A percentile compares a stretch with the other conserved stretches of the same genome.
These are phyloP conservation scores for Zymoseptoria pseudotritici DNA, from an alignment of 2,329 filamentous ascomycete genomes.

Conservation along the genomic window DNA sequence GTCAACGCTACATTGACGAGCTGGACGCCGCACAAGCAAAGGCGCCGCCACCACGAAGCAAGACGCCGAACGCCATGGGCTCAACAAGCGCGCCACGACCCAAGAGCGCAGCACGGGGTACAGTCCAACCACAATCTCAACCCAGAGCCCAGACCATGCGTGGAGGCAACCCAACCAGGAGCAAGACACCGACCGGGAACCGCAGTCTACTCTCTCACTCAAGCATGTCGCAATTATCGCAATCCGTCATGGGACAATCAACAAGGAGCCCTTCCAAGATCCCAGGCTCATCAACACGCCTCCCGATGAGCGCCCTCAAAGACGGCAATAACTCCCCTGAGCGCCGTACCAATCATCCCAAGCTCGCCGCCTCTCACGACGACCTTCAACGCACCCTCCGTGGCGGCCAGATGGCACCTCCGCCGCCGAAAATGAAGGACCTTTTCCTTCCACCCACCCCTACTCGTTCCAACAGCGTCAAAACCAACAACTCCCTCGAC, in stretches of 20 bases:
- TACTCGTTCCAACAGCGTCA: constrained; percentile 33
- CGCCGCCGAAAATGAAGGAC: constrained; percentile 90
- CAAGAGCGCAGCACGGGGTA: constrained; percentile 22
- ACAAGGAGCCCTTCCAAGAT: constrained; percentile 57
- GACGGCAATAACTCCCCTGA: constrained; percentile 76
- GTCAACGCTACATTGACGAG: constrained; percentile 81
- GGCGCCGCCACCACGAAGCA: constrained; percentile 49
- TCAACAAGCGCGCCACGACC: constrained; percentile 21
- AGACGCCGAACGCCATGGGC: constrained; percentile 53
- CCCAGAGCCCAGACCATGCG: constrained; percentile 34
- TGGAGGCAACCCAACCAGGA: constrained; percentile 34
- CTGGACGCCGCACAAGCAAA: constrained; percentile 59
- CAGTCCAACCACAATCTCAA: constrained; percentile 11
- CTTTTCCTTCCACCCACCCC: constrained; percentile 52
- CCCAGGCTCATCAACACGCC: constrained; percentile 48
- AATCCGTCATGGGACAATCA: constrained; percentile 27
- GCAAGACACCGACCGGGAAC: constrained; percentile 38
- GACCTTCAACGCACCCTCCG: constrained; percentile 35
- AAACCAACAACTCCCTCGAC: constrained; percentile 32
- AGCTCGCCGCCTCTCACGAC: constrained; percentile 18
- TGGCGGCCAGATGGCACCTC: constrained; percentile 54
- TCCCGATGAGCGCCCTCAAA: constrained; percentile 61
- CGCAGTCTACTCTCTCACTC: constrained; percentile 20
- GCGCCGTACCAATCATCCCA: constrained; percentile 42
- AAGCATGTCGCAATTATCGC: constrained; percentile 21